Base-by-base conservation (phyloP, 2,329 filamentous ascomycete species). In the Aureobasidium namibiae region DNA sequence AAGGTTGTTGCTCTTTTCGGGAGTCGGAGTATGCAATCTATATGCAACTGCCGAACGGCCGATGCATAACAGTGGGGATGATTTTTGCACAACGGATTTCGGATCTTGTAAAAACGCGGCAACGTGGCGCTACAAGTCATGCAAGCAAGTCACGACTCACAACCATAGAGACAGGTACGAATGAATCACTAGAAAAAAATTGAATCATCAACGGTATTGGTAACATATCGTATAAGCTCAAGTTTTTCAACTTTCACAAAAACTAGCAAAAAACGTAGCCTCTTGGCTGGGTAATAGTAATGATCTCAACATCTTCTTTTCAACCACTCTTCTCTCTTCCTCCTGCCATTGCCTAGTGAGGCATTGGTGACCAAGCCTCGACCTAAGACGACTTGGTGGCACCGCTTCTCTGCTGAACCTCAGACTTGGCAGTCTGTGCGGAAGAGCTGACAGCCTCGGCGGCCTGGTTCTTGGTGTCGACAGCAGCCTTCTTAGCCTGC, bases 371-470 rank as follows among this genome's bases (percentile, higher is more conserved):
- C 48, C 48, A 52, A 39, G 33, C 34, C 34, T 52, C 48, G 14
- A 56, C 42, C 45, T 50, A 44, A 34, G 61, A 50, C 24, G 73
- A 74, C 67, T 56, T 56, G 38, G 52, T 21, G 9, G 74, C 70
- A 24, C 81, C 83, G 59, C 73, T 78, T 66, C 83, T 77, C 80
- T 86, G 86, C 74, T 82, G 84, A 56, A 80, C 77, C 69, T 83
- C 82, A 56, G 78, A 75, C 84, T 95, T 90, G 65, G 83, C 87
- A 80, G 94, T 91, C 67, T 86, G 87, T 46, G 89, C 77, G 53
- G 81, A 81, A 60, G 79, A 80, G 62, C 79, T 77, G 61, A 81
- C 78, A 57, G 81, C 81, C 67, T 82, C 86, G 67, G 85, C 85
- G 54, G 83, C 85, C 80, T 92, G 87, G 67, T 82, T 84, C 82